A percentile compares a stretch with the other conserved stretches of the same genome.
These are phyloP conservation scores for Aspergillus ellipticus DNA, from an alignment of 495 filamentous ascomycete genomes.

Conservation along the genomic window DNA sequence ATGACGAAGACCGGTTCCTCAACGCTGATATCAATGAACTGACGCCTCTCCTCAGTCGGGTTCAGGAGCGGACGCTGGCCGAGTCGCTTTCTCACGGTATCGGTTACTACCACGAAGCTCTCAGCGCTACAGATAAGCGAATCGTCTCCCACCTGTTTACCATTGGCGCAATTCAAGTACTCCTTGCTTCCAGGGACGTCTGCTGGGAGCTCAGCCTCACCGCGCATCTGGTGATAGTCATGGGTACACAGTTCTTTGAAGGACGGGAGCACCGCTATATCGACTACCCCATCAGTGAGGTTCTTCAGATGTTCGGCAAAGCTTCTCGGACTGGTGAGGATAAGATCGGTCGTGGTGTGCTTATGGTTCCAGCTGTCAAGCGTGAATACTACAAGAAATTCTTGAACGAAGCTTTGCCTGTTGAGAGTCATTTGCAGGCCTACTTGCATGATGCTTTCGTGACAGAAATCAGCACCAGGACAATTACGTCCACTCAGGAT, in stretches of 20 bases:
- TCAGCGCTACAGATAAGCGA: conserved; percentile 82
- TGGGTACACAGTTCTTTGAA: conserved; percentile 99
- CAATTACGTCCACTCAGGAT: conserved; percentile 91
- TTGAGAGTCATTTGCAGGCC: conserved; percentile 88
- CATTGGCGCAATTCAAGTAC: conserved; percentile 87
- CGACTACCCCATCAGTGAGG: conserved; percentile 90
- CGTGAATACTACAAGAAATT: conserved; percentile 99
- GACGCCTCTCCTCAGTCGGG: conserved; percentile 69
- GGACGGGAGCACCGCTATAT: conserved; percentile 96
- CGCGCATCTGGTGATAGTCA: conserved; percentile 88
- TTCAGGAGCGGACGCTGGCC: conserved; percentile 82
- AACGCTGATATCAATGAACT: conserved; percentile 77
- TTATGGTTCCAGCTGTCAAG: conserved; percentile 93
- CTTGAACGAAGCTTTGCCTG: conserved; percentile 90
- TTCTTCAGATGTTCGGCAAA: conserved; percentile 99
- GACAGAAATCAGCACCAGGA: conserved; percentile 90
- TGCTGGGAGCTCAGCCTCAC: conserved; percentile 92
- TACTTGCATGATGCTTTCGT: conserved; percentile 96
- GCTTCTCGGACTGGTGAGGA: conserved; percentile 75
- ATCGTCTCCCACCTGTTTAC: conserved; percentile 90
- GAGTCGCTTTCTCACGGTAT: conserved; percentile 94
- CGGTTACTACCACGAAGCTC: conserved; percentile 94
- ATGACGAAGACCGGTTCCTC: conserved; percentile 91
- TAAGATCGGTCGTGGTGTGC: conserved; percentile 78
- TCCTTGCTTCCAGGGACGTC: conserved; percentile 89